A percentile compares a stretch with the other conserved stretches of the same genome.
These are phyloP conservation scores for Diaporthe sp. DNA, from an alignment of 2,329 filamentous ascomycete species.

Conservation along the genomic window DNA sequence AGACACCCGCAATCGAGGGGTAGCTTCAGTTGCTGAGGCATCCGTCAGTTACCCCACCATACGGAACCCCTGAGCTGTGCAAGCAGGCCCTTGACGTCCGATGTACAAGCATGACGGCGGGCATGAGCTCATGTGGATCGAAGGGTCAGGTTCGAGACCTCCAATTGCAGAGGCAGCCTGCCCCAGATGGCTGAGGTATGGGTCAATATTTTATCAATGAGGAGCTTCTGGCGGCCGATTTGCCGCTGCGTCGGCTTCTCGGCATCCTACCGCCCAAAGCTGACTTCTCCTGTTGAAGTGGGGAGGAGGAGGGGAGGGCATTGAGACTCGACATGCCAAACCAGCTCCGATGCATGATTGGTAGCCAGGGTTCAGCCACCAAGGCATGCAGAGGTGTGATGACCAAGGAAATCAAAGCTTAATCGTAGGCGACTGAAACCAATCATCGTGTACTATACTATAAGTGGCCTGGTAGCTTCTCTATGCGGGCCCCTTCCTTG, in stretches of 20 bases:
- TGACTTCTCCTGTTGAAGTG: not conserved
- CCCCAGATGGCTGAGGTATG: not conserved
- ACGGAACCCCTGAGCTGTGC: constrained; percentile 32
- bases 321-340: constrained; percentile 2
- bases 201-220: constrained; percentile 4
- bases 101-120: constrained; percentile 26
- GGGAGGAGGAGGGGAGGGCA: constrained; percentile 6
- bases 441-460: not conserved
- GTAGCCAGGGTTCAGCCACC: not conserved
- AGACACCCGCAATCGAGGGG: constrained; percentile 32
- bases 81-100: constrained; percentile 11
- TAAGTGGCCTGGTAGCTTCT: constrained; percentile 20
- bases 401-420: constrained; percentile 37
- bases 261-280: constrained; percentile 7
- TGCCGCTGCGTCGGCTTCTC: constrained; percentile 16
- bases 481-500: constrained; percentile 19
- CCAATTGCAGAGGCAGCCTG: constrained; percentile 17
- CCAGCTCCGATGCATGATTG: constrained; percentile 17
- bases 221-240: constrained; percentile 7
- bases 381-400: constrained; percentile 28
- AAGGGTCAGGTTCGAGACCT: constrained; percentile 18
- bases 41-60: constrained; percentile 32
- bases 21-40: constrained; percentile 34
- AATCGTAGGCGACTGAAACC: constrained; percentile 38
- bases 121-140: constrained; percentile 30